These are phyloP conservation scores for Scalesia atractyloides DNA, from an alignment of 129 eudicot species.

Conservation along the genomic window DNA sequence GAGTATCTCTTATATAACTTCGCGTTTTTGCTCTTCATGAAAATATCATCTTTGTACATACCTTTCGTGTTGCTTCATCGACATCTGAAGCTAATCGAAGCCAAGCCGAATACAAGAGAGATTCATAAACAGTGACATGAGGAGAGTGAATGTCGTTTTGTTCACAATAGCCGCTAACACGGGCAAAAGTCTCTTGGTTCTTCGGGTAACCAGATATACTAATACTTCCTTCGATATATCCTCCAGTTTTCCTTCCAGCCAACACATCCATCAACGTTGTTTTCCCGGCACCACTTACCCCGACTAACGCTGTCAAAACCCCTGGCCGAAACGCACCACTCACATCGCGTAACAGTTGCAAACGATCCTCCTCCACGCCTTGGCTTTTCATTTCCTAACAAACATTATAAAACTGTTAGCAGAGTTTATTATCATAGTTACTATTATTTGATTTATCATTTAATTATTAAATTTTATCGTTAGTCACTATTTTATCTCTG, in stretches of 20 bases:
- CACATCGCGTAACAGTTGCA: slow-evolving; percentile 59
- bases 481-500: too few species aligned
- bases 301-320: slow-evolving; percentile 71
- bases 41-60: slow-evolving; percentile 5
- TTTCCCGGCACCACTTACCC: slow-evolving; percentile 89
- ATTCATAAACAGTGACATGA: slow-evolving; percentile 74
- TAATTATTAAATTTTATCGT: too few species aligned
- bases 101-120: slow-evolving; percentile 78
- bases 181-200: slow-evolving; percentile 73
- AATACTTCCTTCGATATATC: slow-evolving; percentile 69
- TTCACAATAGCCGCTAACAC: slow-evolving; percentile 75
- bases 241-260: slow-evolving; percentile 83
- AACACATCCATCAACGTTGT: slow-evolving; percentile 83
- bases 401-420: background rate
- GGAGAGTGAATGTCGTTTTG: slow-evolving; percentile 88
- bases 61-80: slow-evolving; percentile 56
- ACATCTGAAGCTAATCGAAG: slow-evolving; percentile 69
- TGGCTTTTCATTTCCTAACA: slow-evolving; percentile 73
- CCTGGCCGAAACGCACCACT: slow-evolving; percentile 82
- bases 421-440: background rate
- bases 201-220: slow-evolving; percentile 66
- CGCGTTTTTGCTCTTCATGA: background rate
- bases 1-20: background rate
- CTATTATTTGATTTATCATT: too few species aligned
- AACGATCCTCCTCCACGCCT: slow-evolving; percentile 59